Conservation (phyloP, 2,329 filamentous ascomycete genomes). For the Aciculosporium take region DNA sequence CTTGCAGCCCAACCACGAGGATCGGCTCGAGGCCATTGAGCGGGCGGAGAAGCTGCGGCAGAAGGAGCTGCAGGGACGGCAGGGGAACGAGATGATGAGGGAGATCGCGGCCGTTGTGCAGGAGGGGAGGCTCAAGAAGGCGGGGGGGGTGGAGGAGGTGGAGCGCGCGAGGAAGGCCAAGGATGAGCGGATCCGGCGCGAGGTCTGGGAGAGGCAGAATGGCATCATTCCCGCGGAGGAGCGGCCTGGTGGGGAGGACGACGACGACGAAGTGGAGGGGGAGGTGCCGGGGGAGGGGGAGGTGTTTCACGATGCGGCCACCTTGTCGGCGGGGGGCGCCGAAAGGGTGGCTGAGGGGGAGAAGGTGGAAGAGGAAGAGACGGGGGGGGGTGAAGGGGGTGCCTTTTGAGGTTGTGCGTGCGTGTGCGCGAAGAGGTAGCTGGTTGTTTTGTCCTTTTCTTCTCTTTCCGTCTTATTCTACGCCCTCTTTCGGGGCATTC, state of each 20-base stretch:
- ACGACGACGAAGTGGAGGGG: constrained; percentile 6
- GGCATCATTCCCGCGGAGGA: constrained; percentile 35
- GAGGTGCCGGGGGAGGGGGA: constrained; percentile 8
- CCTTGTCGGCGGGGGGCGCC: constrained; percentile 1
- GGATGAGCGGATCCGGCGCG: constrained; percentile 72
- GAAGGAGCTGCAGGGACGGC: constrained; percentile 69
- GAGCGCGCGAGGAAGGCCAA: constrained; percentile 72
- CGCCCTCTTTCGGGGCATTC: not conserved
- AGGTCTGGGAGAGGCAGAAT: constrained; percentile 58
- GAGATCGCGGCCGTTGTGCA: constrained; percentile 77
- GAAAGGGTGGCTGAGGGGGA: constrained; percentile 2
- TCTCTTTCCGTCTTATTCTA: not conserved
- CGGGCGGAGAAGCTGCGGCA: constrained; percentile 86
- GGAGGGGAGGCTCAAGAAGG: constrained; percentile 89
- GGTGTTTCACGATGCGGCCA: constrained; percentile 6
- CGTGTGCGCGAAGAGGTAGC: not conserved
- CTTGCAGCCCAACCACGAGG: constrained; percentile 85
- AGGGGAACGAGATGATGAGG: constrained; percentile 63
- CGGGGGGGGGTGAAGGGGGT: no score
- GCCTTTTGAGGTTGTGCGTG: no score
- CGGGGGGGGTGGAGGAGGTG: constrained; percentile 84
- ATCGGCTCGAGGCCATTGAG: constrained; percentile 86
- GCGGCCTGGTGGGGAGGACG: constrained; percentile 26
- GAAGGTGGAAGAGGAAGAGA: constrained; percentile 1
- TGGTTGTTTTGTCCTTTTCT: not conserved